Conservation (phyloP, 2,329 filamentous ascomycete species). For the Ophiostoma australiae region DNA sequence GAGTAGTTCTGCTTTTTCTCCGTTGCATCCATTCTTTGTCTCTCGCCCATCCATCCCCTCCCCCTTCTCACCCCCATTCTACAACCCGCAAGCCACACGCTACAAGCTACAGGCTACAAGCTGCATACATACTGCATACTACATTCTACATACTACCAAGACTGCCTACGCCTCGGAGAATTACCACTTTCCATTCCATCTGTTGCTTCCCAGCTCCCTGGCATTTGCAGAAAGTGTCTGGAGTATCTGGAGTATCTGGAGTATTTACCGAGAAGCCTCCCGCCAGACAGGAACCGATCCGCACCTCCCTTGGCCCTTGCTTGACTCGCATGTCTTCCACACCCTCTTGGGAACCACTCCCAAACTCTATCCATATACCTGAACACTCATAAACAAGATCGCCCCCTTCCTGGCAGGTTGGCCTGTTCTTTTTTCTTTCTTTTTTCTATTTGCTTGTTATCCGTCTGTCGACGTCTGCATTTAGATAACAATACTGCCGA, state of each 20-base stretch:
- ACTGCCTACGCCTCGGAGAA: background rate
- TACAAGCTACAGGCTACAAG: background rate
- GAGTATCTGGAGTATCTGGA: background rate
- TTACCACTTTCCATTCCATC: background rate
- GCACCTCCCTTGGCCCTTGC: background rate
- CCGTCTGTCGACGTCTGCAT: background rate
- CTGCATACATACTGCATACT: background rate
- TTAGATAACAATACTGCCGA: background rate
- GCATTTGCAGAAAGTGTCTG: no score
- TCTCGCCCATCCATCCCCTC: background rate
- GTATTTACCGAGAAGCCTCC: background rate
- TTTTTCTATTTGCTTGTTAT: background rate
- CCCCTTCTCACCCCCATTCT: background rate
- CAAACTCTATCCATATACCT: background rate
- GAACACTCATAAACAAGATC: background rate
- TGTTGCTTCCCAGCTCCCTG: background rate
- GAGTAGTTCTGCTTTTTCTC: background rate
- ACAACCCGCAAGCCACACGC: background rate
- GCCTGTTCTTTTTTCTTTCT: no score
- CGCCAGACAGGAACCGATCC: constrained; percentile 2
- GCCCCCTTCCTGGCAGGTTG: background rate
- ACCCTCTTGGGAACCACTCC: background rate
- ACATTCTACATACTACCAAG: background rate
- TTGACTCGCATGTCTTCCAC: constrained; percentile 2
- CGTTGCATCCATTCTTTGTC: background rate